Conservation (phyloP, 2,329 filamentous ascomycete genomes). For the Plectosphaerella sp. region DNA sequence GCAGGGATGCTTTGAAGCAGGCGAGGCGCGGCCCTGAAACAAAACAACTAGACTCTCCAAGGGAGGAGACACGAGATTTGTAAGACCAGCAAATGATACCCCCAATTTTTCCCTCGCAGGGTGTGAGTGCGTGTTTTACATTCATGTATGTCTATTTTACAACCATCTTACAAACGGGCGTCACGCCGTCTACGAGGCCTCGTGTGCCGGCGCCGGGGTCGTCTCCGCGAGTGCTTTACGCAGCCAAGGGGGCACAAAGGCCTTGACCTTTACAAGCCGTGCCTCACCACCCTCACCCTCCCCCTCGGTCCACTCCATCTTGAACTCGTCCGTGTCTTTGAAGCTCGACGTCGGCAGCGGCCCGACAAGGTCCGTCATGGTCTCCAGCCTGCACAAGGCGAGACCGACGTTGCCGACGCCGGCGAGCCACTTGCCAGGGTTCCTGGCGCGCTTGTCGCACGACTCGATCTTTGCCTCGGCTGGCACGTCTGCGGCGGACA, state of each 20-base stretch:
- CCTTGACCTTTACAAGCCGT: constrained; percentile 55
- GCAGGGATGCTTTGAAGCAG: constrained; percentile 36
- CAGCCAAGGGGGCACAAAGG: constrained; percentile 80
- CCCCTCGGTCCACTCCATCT: constrained; percentile 9
- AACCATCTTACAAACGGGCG: constrained; percentile 6
- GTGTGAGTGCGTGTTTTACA: not conserved
- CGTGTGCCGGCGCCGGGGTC: constrained; percentile 3
- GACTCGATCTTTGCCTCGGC: constrained; percentile 45
- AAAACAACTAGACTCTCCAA: constrained; percentile 21
- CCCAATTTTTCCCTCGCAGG: not conserved
- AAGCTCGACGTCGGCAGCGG: constrained; percentile 64
- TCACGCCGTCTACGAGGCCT: constrained; percentile 1
- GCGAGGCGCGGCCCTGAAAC: constrained; percentile 33
- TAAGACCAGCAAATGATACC: constrained; percentile 9
- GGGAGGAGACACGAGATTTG: constrained; percentile 29
- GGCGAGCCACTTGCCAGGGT: constrained; percentile 74
- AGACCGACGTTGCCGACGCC: constrained; percentile 84
- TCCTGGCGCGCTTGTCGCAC: constrained; percentile 56
- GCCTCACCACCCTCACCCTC: constrained; percentile 26
- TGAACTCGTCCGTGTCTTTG: constrained; percentile 39
- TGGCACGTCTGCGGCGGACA: constrained; percentile 33
- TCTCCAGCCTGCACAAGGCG: constrained; percentile 79
- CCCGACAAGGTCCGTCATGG: constrained; percentile 78
- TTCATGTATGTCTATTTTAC: constrained; percentile 7
- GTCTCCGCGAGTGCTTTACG: constrained; percentile 31